Conservation (phyloP, 805 yeast genomes). For the Lachancea meyersii region DNA sequence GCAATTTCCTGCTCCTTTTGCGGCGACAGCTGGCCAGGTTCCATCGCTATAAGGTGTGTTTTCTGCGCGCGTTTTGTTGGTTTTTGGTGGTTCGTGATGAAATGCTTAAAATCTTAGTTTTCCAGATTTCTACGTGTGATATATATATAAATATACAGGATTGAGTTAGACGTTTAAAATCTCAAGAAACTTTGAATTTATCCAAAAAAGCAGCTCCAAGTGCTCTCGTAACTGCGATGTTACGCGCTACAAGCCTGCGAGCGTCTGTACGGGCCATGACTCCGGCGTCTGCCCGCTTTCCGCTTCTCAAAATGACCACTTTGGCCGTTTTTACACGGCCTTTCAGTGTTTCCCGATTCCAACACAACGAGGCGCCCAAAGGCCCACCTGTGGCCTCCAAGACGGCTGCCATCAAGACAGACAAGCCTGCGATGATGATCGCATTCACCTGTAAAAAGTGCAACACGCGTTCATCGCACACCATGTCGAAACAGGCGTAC, state of each 20-base stretch:
- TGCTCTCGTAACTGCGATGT: not conserved
- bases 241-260: not conserved
- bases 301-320: not conserved
- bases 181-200: too few relatives aligned
- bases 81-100: not conserved
- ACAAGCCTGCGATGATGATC: slow-evolving; percentile 74
- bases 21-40: slow-evolving; percentile 15
- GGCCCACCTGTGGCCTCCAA: not conserved
- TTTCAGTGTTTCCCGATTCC: not conserved
- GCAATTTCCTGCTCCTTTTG: slow-evolving; percentile 32
- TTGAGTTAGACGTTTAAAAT: too few relatives aligned
- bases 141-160: too few relatives aligned
- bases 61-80: slow-evolving; percentile 8
- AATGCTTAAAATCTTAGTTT: too few relatives aligned
- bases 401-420: slow-evolving; percentile 43
- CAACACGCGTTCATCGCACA: slow-evolving; percentile 74
- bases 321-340: not conserved
- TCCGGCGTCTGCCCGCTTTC: not conserved
- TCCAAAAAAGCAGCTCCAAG: too few relatives aligned
- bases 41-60: not conserved
- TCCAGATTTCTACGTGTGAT: too few relatives aligned
- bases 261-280: not conserved
- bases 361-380: slow-evolving; percentile 1
- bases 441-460: slow-evolving; percentile 93
- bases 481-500: slow-evolving; percentile 90